Evolutionary conservation across 2,329 filamentous ascomycete genomes (phyloP), one percentile per base, ranked within the genome.

Genomic region (Trichoderma sp.): DNA sequence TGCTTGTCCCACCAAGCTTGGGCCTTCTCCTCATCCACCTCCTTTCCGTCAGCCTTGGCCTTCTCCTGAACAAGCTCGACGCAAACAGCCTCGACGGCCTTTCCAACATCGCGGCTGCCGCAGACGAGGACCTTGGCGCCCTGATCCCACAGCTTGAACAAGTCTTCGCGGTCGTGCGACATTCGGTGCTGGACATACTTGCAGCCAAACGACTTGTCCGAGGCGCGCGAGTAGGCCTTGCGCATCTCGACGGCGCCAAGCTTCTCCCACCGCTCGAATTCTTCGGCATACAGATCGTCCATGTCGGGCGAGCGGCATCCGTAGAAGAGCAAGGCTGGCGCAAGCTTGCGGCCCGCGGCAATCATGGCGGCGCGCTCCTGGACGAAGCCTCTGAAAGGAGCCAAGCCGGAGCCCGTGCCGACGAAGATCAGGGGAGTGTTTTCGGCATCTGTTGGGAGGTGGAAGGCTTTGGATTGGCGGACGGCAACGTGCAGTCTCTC

Each of bases 91-190:
- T 83, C 81, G 17, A 89, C 81, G 0, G 81, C 86, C 66, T 84
- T 82, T 20, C 85, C 86, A 1, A 89, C 81, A 15, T 81, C 81
- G 5, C 83, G 81, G 57, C 87, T 88, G 4, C 91, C 91, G 77
- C 91, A 93, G 2, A 92, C 86, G 75, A 88, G 93, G 0, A 91
- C 80, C 76, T 87, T 86, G 0, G 90, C 85, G 4, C 82, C 85
- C 9, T 77, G 73, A 6, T 79, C 72, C 83, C 84, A 86, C 23
- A 85, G 76, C 26, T 78, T 74, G 15, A 76, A 73, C 3, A 85
- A 73, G 50, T 83, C 80, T 2, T 80, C 76, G 6, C 78, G 74
- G 68, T 84, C 80, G 4, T 76, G 78, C 11, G 75, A 78, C 66
- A 87, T 71, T 6, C 82, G 76, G 59, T 87, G 81, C 78, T 86